phyloP scores from a whole-genome alignment of 1,284 basidiomycete genomes.

The Flammula alnicola region DNA sequence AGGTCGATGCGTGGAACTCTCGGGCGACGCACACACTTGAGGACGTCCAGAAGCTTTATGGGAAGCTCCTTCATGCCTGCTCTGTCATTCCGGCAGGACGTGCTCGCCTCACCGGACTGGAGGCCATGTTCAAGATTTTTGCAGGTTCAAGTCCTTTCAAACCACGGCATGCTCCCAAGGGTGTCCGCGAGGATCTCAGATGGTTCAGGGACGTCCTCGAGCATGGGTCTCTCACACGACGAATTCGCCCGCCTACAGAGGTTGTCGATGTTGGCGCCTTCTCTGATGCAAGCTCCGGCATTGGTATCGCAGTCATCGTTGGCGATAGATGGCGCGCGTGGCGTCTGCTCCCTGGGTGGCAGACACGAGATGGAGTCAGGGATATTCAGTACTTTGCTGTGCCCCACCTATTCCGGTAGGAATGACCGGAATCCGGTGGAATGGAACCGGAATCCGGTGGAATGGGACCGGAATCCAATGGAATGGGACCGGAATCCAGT shows the following conservation, averaged over 20 bases:
- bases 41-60: conserved; percentile 35
- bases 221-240: conserved; percentile 11
- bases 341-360: conserved; percentile 39
- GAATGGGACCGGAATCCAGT: too few relatives aligned
- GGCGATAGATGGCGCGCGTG: conserved; percentile 38
- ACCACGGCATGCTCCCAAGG: conserved; percentile 15
- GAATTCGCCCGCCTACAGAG: conserved; percentile 32
- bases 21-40: conserved; percentile 25
- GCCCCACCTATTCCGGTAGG: too few relatives aligned
- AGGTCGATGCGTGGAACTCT: conserved; percentile 25
- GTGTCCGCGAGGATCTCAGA: conserved; percentile 29
- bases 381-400: too few relatives aligned
- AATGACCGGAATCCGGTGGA: too few relatives aligned
- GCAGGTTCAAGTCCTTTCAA: conserved; percentile 20
- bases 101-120: conserved; percentile 37
- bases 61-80: conserved; percentile 38
- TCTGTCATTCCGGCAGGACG: conserved; percentile 32
- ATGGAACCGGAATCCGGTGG: too few relatives aligned
- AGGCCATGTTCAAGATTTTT: conserved; percentile 21
- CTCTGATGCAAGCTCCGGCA: conserved; percentile 47
- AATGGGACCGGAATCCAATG: too few relatives aligned
- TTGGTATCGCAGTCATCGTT: conserved; percentile 44
- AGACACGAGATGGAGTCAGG: conserved; percentile 16
- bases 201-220: conserved; percentile 42
- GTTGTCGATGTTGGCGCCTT: conserved; percentile 37